Evolutionary conservation across 306 rosid species (phyloP).

Genomic region (Clitoria ternatea): DNA sequence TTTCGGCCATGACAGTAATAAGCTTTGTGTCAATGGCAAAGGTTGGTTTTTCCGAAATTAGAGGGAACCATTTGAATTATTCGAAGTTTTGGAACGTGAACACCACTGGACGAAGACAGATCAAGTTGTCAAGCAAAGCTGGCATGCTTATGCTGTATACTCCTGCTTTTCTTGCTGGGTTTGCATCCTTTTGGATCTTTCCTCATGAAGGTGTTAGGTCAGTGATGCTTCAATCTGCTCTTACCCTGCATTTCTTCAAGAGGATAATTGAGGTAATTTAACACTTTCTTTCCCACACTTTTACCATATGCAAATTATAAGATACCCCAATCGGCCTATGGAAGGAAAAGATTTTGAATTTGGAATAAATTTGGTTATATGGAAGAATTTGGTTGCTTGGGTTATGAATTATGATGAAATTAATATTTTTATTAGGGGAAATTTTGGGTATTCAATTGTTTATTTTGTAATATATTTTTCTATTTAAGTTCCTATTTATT

Average conservation of each 20-base stretch:
- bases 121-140: conserved; percentile 36
- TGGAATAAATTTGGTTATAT: neutral
- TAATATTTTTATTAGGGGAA: neutral
- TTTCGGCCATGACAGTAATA: conserved; percentile 44
- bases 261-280: conserved; percentile 59
- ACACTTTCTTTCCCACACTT: neutral
- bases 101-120: neutral
- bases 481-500: neutral
- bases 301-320: neutral
- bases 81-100: conserved; percentile 53
- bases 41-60: conserved; percentile 42
- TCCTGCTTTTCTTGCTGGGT: conserved; percentile 60
- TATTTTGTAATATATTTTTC: neutral
- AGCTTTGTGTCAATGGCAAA: conserved; percentile 21
- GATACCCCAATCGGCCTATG: neutral
- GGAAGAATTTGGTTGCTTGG: neutral
- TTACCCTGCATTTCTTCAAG: conserved; percentile 73
- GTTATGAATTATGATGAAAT: neutral
- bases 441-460: neutral
- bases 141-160: conserved; percentile 65
- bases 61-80: conserved; percentile 61
- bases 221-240: conserved; percentile 43
- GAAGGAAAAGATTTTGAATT: neutral
- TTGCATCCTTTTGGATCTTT: conserved; percentile 39
- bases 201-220: conserved; percentile 36